phyloP scores from a whole-genome alignment of 257 asterid genomes.

The Solanum bulbocastanum region DNA sequence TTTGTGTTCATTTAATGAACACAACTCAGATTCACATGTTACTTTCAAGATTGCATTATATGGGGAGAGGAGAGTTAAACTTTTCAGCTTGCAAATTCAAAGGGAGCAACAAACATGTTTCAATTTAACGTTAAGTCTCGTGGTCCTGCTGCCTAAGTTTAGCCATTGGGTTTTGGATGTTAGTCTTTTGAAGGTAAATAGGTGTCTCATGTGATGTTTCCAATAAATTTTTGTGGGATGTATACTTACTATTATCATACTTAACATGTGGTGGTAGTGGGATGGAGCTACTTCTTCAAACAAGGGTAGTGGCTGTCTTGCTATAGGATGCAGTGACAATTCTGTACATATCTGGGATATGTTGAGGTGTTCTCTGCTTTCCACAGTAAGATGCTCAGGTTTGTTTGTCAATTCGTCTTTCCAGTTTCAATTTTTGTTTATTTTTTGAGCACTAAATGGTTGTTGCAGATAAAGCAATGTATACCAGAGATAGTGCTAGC shows the following conservation, averaged over 20 bases:
- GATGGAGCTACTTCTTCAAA: slow-evolving; percentile 25
- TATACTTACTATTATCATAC: not conserved
- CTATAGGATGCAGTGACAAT: slow-evolving; percentile 82
- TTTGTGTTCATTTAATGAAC: slow-evolving; percentile 21
- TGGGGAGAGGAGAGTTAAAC: slow-evolving; percentile 89
- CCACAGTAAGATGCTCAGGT: slow-evolving; percentile 65
- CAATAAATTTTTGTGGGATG: not conserved
- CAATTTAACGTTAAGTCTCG: slow-evolving; percentile 24
- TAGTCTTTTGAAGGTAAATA: slow-evolving; percentile 56
- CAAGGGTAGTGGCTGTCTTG: slow-evolving; percentile 23
- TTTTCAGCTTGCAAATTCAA: slow-evolving; percentile 37
- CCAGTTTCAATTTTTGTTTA: not conserved
- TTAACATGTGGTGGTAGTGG: slow-evolving; percentile 17
- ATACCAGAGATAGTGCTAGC: not conserved
- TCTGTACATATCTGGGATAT: slow-evolving; percentile 71
- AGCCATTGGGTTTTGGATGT: slow-evolving; percentile 87
- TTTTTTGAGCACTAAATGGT: not conserved
- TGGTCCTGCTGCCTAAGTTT: slow-evolving; percentile 51
- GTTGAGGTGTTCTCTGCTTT: slow-evolving; percentile 22
- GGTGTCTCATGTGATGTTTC: not conserved
- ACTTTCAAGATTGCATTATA: slow-evolving; percentile 41
- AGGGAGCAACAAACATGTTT: not conserved
- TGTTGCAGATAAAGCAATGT: not conserved
- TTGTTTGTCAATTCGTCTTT: not conserved
- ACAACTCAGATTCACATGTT: slow-evolving; percentile 5